Evolutionary conservation across 2,329 filamentous ascomycete species (phyloP).

Genomic region (Ceratocystis alfenasii): DNA sequence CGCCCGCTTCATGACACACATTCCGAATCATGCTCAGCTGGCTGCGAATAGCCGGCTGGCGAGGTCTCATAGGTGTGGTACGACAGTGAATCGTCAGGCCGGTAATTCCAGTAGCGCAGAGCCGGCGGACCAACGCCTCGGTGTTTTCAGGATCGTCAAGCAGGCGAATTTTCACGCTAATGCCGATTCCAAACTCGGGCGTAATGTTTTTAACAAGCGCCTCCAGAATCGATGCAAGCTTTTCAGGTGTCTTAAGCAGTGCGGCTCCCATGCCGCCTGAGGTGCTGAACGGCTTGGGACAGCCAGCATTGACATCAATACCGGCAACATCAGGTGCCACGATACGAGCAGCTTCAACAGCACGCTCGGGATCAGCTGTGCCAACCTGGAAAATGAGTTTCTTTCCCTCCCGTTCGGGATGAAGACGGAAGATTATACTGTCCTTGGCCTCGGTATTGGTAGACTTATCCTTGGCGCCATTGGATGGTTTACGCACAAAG

Average conservation of each 20-base stretch:
- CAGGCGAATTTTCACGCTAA: conserved; percentile 92
- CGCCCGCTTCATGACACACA: conserved; percentile 70
- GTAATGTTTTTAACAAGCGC: conserved; percentile 69
- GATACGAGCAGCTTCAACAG: conserved; percentile 71
- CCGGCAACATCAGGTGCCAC: conserved; percentile 81
- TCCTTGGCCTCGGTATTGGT: conserved; percentile 38
- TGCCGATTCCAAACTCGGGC: conserved; percentile 70
- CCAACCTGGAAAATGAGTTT: conserved; percentile 86
- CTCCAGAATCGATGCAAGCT: conserved; percentile 68
- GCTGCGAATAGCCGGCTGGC: conserved; percentile 73
- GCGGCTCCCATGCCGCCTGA: conserved; percentile 91
- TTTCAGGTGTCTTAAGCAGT: conserved; percentile 72
- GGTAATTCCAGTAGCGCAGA: conserved; percentile 81
- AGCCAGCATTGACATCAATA: conserved; percentile 97
- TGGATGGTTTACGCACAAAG: conserved; percentile 65
- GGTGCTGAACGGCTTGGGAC: conserved; percentile 92
- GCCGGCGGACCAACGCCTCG: conserved; percentile 59
- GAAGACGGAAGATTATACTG: conserved; percentile 71
- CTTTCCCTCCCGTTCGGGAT: conserved; percentile 62
- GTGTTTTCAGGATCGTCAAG: conserved; percentile 67
- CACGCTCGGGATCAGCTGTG: conserved; percentile 68
- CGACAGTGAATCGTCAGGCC: conserved; percentile 90
- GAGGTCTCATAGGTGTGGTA: conserved; percentile 86
- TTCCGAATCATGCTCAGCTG: conserved; percentile 74
- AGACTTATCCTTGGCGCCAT: conserved; percentile 48